phyloP scores from a whole-genome alignment of 306 rosid species.

The Vicia faba region DNA sequence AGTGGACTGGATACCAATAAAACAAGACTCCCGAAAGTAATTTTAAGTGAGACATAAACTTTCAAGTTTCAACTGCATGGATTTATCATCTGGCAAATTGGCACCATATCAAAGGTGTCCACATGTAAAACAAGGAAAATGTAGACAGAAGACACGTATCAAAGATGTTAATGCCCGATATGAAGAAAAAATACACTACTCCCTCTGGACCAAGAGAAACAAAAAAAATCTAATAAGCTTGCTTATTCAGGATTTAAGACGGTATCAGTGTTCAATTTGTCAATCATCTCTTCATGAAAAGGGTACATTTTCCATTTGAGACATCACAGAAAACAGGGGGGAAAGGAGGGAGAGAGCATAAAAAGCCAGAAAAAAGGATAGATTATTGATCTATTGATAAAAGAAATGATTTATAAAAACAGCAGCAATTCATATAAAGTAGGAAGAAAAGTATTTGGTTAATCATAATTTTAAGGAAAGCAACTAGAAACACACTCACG shows the following conservation, averaged over 20 bases:
- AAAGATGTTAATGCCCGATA: background rate
- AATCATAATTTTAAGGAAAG: constrained; percentile 29
- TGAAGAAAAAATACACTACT: background rate
- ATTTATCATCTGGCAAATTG: constrained; percentile 19
- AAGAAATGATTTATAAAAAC: constrained; percentile 10
- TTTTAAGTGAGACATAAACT: constrained; percentile 1
- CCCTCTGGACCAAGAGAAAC: background rate
- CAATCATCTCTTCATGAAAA: constrained; percentile 17
- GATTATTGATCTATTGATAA: constrained; percentile 29
- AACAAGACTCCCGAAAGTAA: background rate
- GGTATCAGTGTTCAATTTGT: constrained; percentile 9
- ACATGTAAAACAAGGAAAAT: constrained; percentile 8
- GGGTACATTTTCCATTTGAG: constrained; percentile 2
- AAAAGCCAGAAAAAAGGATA: constrained; percentile 12
- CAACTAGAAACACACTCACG: constrained; percentile 59
- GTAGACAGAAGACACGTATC: constrained; percentile 11
- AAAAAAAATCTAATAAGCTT: background rate
- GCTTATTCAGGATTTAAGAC: constrained; percentile 15
- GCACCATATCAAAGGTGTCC: constrained; percentile 18
- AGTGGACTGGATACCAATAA: background rate
- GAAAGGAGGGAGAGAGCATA: background rate
- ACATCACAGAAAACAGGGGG: constrained; percentile 18
- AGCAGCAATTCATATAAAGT: constrained; percentile 6
- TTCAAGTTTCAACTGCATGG: constrained; percentile 6
- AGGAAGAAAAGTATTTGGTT: constrained; percentile 21